Percentiles rank a stretch among this genome's conserved stretches.
Evolutionary conservation across 176 grass and related monocot genomes (phyloP).

Genomic region (Leersia perrieri): DNA sequence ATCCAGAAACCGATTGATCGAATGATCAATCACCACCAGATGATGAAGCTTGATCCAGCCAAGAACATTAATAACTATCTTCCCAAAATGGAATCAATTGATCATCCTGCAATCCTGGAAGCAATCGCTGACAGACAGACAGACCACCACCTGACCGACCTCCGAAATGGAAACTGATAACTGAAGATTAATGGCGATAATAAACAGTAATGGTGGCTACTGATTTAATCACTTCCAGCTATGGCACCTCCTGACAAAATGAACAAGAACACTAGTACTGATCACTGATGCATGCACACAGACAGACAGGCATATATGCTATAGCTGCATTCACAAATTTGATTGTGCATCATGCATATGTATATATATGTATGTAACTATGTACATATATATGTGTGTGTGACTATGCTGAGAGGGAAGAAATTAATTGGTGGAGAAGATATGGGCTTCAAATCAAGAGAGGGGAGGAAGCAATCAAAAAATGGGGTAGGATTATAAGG

Average conservation of each 20-base stretch:
- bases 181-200: not conserved
- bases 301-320: not conserved
- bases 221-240: constrained; percentile 2
- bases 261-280: not conserved
- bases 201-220: not conserved
- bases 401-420: not conserved
- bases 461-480: not conserved
- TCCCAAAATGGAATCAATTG: not conserved
- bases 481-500: not conserved
- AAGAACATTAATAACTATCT: not conserved
- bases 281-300: not conserved
- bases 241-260: not conserved
- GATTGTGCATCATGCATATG: too few relatives aligned
- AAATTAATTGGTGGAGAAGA: not conserved
- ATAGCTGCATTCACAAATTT: too few relatives aligned
- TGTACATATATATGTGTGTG: not conserved
- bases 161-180: constrained; percentile 2
- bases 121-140: not conserved
- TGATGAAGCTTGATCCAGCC: not conserved
- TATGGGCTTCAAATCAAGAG: not conserved
- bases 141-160: not conserved
- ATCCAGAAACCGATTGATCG: not conserved
- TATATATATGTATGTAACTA: not conserved
- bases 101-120: not conserved
- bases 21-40: not conserved